phyloP scores from a whole-genome alignment of 2,329 filamentous ascomycete genomes.

The Cytospora piceicola region DNA sequence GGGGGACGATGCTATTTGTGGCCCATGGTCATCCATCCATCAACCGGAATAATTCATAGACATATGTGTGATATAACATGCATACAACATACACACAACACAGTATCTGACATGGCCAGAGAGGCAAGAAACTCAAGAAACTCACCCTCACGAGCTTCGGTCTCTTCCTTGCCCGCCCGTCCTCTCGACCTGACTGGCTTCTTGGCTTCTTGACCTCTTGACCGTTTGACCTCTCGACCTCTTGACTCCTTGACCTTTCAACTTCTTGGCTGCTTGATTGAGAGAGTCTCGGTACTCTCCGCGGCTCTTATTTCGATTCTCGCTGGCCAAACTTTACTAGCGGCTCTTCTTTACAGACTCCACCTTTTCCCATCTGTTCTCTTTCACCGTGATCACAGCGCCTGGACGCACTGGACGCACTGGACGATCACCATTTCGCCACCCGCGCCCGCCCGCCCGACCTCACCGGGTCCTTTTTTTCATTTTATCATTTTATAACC shows the following conservation, averaged over 20 bases:
- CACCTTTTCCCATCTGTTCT: neutral
- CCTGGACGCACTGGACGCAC: constrained; percentile 1
- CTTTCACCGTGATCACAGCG: constrained; percentile 10
- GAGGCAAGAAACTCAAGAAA: neutral
- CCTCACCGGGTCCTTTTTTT: constrained; percentile 3
- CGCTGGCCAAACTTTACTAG: neutral
- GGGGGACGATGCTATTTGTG: neutral
- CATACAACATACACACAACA: too few relatives aligned
- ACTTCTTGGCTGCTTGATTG: neutral
- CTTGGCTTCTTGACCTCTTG: too few relatives aligned
- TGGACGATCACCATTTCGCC: constrained; percentile 27
- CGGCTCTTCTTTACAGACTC: neutral
- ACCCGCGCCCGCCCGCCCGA: constrained; percentile 4
- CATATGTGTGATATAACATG: too few relatives aligned
- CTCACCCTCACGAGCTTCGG: neutral
- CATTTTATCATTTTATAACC: too few relatives aligned
- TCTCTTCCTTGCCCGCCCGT: neutral
- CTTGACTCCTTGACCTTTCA: neutral
- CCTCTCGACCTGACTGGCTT: neutral
- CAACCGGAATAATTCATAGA: neutral
- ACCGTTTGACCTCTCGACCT: too few relatives aligned
- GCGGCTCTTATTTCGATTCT: neutral
- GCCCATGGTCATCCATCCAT: neutral
- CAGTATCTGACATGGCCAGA: too few relatives aligned
- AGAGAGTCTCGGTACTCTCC: neutral